These are phyloP conservation scores for Singerocomus inundabilis DNA, from an alignment of 1,284 basidiomycete species.

Conservation along the genomic window DNA sequence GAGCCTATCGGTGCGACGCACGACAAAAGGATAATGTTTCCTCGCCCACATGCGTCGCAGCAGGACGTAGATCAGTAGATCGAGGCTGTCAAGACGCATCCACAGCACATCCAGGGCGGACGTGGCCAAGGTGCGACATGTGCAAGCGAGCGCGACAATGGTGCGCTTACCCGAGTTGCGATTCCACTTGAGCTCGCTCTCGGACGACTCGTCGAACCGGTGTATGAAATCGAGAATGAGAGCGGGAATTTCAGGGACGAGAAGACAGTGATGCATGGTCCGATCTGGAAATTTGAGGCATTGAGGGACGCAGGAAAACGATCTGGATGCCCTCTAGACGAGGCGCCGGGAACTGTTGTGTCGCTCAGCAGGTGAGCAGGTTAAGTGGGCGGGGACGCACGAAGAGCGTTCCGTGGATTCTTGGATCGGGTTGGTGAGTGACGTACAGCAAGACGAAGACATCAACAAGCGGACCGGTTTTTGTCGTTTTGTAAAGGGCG, in stretches of 20 bases:
- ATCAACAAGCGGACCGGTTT: no score
- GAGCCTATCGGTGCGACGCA: slow-evolving; percentile 3
- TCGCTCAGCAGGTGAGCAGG: slow-evolving; percentile 10
- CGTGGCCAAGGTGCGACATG: slow-evolving; percentile 24
- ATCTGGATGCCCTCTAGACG: neutral
- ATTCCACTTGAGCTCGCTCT: slow-evolving; percentile 19
- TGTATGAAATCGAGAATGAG: slow-evolving; percentile 25
- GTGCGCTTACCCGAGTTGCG: slow-evolving; percentile 20
- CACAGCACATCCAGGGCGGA: slow-evolving; percentile 27
- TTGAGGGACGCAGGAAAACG: slow-evolving; percentile 1
- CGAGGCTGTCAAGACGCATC: slow-evolving; percentile 27
- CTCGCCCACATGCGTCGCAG: slow-evolving; percentile 26
- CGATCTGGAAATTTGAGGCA: neutral
- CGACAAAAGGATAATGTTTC: slow-evolving; percentile 21
- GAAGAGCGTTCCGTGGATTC: no score
- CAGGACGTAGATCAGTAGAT: slow-evolving; percentile 28
- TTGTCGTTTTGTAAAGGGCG: no score
- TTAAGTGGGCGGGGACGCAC: no score
- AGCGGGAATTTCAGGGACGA: slow-evolving; percentile 24
- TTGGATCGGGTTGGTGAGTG: no score
- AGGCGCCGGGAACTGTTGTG: neutral
- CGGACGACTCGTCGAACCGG: slow-evolving; percentile 22
- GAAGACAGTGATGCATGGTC: slow-evolving; percentile 24
- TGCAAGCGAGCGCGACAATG: slow-evolving; percentile 25
- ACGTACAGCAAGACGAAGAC: no score